Base-by-base conservation (phyloP, 805 yeast genomes). In the Wickerhamiella sorbophila region DNA sequence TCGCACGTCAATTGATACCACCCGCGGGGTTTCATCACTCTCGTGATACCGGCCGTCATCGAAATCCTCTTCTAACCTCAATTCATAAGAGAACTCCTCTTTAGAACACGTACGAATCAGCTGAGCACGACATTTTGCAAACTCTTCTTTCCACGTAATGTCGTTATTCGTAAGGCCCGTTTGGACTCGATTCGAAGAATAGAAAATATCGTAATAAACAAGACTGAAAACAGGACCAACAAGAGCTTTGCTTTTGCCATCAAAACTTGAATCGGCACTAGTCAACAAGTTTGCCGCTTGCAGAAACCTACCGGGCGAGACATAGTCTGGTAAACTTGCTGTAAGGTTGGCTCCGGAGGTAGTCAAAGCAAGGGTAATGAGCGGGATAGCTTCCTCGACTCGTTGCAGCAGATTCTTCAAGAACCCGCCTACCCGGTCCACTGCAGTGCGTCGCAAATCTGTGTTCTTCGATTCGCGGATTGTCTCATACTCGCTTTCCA, bases 11-110 rank as follows among this genome's bases (percentile, higher is more conserved):
- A 36, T 24, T n/a, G 6, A 12, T 19, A 18, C 29, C 19, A 20
- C 10, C 21, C 31, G 31, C 20, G 38, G 38, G 19, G n/a, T 21
- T 14, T 63, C 71, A 3, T 61, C 71, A 12, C 62, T 67, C 12
- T 80, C 82, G 53, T 81, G 93, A 52, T 78, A 81, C 42, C 88
- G 60, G 0, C 71, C 82, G 58, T 81, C 93, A 49, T 79, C 66
- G 38, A 78, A 74, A 51, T 69, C 70, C 50, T 82, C 87, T 4
- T 52, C 53, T 1, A 81, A 63, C 8, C 53, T 57, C 15, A 81
- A 44, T 4, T 53, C 57, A 53, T 77, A 79, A 9, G 52, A 40
- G 52, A 39, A 49, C 32, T 37, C 26, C 14, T 26, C 33, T 18
- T 24, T n/a, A 1, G 36, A 48, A 12, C 48, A 44, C 2, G 54